Evolutionary conservation across 2,329 filamentous ascomycete species (phyloP).

Genomic region (Mollisia scopiformis): DNA sequence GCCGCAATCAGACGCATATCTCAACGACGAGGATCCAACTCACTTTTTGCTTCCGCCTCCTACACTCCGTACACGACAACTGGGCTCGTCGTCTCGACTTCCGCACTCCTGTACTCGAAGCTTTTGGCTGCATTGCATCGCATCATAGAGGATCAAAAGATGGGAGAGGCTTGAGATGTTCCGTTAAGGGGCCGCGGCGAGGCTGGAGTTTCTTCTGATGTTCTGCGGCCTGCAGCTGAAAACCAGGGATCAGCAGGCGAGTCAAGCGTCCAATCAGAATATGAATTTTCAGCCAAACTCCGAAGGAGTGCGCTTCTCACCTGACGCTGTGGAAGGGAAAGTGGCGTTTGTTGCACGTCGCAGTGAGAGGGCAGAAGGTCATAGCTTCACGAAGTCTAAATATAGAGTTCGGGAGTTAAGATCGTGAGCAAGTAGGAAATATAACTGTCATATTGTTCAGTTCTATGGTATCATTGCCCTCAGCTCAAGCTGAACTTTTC

Average conservation of each 20-base stretch:
- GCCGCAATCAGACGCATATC: neutral
- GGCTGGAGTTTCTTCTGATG: neutral
- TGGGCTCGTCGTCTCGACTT: conserved; percentile 2
- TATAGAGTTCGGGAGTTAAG: neutral
- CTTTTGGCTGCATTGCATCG: neutral
- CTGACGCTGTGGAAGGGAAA: neutral
- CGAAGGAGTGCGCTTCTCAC: neutral
- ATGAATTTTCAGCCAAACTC: neutral
- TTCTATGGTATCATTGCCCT: neutral
- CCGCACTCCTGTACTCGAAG: neutral
- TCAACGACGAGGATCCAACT: neutral
- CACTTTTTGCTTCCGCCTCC: conserved; percentile 20
- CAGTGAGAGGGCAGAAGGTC: neutral
- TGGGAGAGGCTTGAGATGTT: neutral
- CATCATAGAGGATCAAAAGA: neutral
- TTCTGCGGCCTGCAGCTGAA: neutral
- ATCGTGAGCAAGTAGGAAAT: neutral
- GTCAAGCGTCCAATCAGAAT: neutral
- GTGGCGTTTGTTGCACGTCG: neutral
- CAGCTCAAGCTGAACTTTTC: conserved; percentile 7
- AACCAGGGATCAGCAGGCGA: neutral
- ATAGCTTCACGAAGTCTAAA: too few species aligned
- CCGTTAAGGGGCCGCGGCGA: neutral
- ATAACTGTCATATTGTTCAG: too few species aligned
- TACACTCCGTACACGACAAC: conserved; percentile 19